A percentile compares a stretch with the other conserved stretches of the same genome.
These are phyloP conservation scores for Phytophthora rubi DNA, from an alignment of 352 stramenopile species.

Conservation along the genomic window DNA sequence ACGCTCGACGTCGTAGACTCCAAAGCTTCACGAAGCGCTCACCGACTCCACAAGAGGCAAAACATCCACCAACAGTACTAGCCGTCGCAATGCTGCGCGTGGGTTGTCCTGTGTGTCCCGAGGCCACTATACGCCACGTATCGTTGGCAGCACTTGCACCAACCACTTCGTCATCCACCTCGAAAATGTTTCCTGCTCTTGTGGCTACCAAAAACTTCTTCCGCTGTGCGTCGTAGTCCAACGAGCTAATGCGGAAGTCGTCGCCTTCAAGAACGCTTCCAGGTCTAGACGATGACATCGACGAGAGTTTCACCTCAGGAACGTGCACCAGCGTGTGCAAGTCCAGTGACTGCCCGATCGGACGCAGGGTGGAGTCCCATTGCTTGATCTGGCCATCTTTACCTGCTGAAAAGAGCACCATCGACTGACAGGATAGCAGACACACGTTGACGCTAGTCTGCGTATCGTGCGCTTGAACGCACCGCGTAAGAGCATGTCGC, in stretches of 20 bases:
- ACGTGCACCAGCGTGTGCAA: conserved; percentile 44
- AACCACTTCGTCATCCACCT: conserved; percentile 45
- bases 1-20: conserved; percentile 58
- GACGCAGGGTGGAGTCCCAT: conserved; percentile 79
- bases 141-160: neutral
- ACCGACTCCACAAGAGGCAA: conserved; percentile 54
- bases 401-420: conserved; percentile 79
- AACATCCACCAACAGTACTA: conserved; percentile 42
- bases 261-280: conserved; percentile 45
- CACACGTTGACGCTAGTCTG: conserved; percentile 64
- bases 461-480: conserved; percentile 65
- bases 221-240: conserved; percentile 64
- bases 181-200: conserved; percentile 58
- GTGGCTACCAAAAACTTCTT: conserved; percentile 69
- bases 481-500: conserved; percentile 53
- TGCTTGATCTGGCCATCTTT: conserved; percentile 82
- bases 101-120: conserved; percentile 48
- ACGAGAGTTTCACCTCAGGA: conserved; percentile 8
- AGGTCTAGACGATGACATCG: conserved; percentile 8
- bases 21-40: conserved; percentile 59
- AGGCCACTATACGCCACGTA: conserved; percentile 47
- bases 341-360: conserved; percentile 75
- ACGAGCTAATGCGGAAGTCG: conserved; percentile 72
- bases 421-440: conserved; percentile 64
- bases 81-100: conserved; percentile 34